Conservation (phyloP, 768 basidiomycete genomes). For the Suillus paluster region DNA sequence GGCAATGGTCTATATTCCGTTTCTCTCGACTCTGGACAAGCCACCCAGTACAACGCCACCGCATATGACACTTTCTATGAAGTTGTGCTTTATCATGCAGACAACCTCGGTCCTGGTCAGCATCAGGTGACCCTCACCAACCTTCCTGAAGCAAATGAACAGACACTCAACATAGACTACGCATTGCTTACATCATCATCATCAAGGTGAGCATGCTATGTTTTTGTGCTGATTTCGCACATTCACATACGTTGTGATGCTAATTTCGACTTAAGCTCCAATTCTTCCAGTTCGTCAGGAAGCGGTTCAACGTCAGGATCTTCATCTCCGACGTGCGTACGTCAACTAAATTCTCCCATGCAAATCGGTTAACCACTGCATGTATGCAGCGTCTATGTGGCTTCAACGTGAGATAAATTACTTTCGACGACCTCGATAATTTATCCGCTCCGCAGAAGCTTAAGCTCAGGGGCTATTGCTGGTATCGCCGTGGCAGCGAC, state of each 20-base stretch:
- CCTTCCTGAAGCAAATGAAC: slow-evolving; percentile 20
- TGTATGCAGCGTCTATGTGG: not conserved
- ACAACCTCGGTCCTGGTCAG: slow-evolving; percentile 44
- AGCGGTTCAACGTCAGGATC: slow-evolving; percentile 9
- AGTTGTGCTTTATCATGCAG: slow-evolving; percentile 39
- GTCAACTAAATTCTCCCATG: too few relatives aligned
- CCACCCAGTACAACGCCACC: slow-evolving; percentile 8
- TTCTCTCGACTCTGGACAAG: slow-evolving; percentile 36
- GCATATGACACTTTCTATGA: slow-evolving; percentile 24
- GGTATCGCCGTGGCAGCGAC: slow-evolving; percentile 24
- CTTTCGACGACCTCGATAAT: not conserved
- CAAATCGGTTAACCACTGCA: not conserved
- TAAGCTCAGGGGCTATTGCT: slow-evolving; percentile 27
- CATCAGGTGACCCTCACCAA: slow-evolving; percentile 42
- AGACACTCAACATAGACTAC: slow-evolving; percentile 38
- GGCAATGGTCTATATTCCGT: slow-evolving; percentile 38
- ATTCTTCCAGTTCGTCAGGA: not conserved
- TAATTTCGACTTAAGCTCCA: not conserved
- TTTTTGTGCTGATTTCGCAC: not conserved
- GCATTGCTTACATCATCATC: slow-evolving; percentile 29
- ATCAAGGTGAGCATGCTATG: slow-evolving; percentile 19
- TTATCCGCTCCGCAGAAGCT: slow-evolving; percentile 14
- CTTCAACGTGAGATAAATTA: slow-evolving; percentile 17
- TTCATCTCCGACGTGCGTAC: slow-evolving; percentile 2
- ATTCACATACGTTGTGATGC: not conserved